These are phyloP conservation scores for Bacidia rubella DNA, from an alignment of 495 filamentous ascomycete genomes.

Conservation along the genomic window DNA sequence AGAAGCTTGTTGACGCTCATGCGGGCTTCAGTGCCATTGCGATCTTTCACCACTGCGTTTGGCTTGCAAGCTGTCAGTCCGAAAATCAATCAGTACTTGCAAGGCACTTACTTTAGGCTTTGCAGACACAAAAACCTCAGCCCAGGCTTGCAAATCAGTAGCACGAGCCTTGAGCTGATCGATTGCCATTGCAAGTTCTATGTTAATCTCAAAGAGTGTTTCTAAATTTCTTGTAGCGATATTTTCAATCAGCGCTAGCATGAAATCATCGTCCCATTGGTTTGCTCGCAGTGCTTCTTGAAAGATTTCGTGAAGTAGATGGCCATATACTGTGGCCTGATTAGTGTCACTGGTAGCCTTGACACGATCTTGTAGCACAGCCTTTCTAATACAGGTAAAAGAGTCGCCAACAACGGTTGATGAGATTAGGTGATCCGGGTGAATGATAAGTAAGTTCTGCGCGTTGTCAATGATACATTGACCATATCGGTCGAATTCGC, in stretches of 20 bases:
- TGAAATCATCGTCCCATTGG: conserved; percentile 56
- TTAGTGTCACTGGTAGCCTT: conserved; percentile 71
- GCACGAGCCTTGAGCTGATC: conserved; percentile 69
- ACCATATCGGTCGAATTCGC: conserved; percentile 53
- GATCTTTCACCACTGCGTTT: conserved; percentile 62
- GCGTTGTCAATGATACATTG: conserved; percentile 62
- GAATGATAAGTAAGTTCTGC: conserved; percentile 76
- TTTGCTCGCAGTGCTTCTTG: conserved; percentile 80
- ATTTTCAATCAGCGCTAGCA: conserved; percentile 47
- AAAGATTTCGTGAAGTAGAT: conserved; percentile 85
- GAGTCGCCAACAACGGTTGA: conserved; percentile 89
- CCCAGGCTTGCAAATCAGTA: conserved; percentile 67
- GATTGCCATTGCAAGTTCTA: conserved; percentile 55
- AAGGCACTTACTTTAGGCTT: conserved; percentile 48
- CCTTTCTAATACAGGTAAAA: conserved; percentile 73
- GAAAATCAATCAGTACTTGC: not conserved
- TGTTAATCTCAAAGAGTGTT: conserved; percentile 69
- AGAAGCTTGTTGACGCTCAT: conserved; percentile 87
- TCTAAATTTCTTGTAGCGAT: conserved; percentile 63
- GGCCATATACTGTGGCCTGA: conserved; percentile 72
- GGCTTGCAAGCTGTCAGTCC: conserved; percentile 30
- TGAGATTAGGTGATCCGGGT: conserved; percentile 91
- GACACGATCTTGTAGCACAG: conserved; percentile 85
- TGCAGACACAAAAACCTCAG: conserved; percentile 58
- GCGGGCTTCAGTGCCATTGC: conserved; percentile 54